These are phyloP conservation scores for Kickxella alabastrina DNA, from an alignment of 192 early-diverging fungal species.

Conservation along the genomic window DNA sequence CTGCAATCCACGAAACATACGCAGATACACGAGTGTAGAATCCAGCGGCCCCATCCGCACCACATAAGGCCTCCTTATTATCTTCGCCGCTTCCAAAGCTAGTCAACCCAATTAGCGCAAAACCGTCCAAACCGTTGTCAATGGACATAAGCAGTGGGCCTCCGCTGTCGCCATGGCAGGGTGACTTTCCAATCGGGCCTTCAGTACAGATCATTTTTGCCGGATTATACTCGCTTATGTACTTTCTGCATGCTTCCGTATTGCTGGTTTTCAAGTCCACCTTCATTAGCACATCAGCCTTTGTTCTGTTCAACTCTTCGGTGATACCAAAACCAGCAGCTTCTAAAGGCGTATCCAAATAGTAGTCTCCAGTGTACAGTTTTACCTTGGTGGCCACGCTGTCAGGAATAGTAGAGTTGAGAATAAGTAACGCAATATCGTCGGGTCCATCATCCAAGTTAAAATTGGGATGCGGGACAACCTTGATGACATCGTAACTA, in stretches of 20 bases:
- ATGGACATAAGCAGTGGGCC: slow-evolving; percentile 33
- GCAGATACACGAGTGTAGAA: slow-evolving; percentile 41
- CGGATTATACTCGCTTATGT: slow-evolving; percentile 7
- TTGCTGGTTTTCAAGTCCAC: slow-evolving; percentile 24
- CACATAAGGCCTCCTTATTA: slow-evolving; percentile 29
- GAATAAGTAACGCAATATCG: slow-evolving; percentile 41
- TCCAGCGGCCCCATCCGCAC: slow-evolving; percentile 17
- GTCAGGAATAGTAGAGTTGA: slow-evolving; percentile 13
- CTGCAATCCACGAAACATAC: slow-evolving; percentile 39
- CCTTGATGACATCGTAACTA: slow-evolving; percentile 19
- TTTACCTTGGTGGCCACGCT: slow-evolving; percentile 10
- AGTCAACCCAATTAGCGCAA: slow-evolving; percentile 31
- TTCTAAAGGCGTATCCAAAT: slow-evolving; percentile 11
- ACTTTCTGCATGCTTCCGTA: slow-evolving; percentile 8
- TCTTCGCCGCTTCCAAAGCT: slow-evolving; percentile 23
- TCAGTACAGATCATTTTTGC: slow-evolving; percentile 42
- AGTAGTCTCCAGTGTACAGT: slow-evolving; percentile 20
- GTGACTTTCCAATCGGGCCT: slow-evolving; percentile 28
- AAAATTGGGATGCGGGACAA: slow-evolving; percentile 29
- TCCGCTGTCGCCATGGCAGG: slow-evolving; percentile 48
- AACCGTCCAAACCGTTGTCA: slow-evolving; percentile 4
- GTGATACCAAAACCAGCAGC: slow-evolving; percentile 45
- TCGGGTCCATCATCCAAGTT: slow-evolving; percentile 11
- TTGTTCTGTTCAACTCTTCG: slow-evolving; percentile 7
- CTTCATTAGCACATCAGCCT: slow-evolving; percentile 21